Conservation (phyloP, 179 eudicot species). For the Actinidia polygama region DNA sequence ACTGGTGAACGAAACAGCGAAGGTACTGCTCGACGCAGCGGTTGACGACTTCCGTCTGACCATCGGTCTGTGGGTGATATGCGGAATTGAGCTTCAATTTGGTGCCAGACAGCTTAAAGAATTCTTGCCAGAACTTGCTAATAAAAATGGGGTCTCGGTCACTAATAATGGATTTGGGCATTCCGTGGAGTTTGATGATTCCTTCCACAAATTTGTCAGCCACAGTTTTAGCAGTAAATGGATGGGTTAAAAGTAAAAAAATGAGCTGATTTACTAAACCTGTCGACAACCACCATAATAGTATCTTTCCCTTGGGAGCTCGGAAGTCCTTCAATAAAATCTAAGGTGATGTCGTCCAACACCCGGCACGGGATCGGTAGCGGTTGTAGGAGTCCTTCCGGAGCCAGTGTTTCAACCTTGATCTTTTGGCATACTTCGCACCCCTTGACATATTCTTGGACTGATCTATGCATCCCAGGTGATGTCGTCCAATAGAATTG, state of each 20-base stretch:
- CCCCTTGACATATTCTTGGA: neutral
- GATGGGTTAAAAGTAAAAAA: neutral
- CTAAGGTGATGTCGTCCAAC: constrained; percentile 1
- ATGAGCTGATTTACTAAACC: neutral
- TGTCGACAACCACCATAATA: neutral
- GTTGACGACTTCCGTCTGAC: neutral
- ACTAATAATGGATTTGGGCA: too few species aligned
- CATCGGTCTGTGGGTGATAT: too few species aligned
- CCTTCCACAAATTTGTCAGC: neutral
- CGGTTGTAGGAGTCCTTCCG: neutral
- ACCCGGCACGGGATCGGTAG: neutral
- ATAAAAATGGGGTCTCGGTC: too few species aligned
- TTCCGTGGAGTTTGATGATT: too few species aligned
- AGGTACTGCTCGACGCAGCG: neutral
- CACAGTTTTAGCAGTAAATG: neutral
- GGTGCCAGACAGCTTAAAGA: too few species aligned
- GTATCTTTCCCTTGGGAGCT: neutral
- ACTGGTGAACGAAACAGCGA: neutral
- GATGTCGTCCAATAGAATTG: too few species aligned
- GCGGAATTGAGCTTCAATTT: too few species aligned
- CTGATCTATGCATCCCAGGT: neutral
- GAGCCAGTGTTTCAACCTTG: neutral
- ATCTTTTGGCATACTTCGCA: neutral
- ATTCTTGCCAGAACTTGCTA: too few species aligned
- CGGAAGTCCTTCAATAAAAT: neutral